phyloP scores from a whole-genome alignment of 768 basidiomycete genomes.

The Melanogaster broomeanus region DNA sequence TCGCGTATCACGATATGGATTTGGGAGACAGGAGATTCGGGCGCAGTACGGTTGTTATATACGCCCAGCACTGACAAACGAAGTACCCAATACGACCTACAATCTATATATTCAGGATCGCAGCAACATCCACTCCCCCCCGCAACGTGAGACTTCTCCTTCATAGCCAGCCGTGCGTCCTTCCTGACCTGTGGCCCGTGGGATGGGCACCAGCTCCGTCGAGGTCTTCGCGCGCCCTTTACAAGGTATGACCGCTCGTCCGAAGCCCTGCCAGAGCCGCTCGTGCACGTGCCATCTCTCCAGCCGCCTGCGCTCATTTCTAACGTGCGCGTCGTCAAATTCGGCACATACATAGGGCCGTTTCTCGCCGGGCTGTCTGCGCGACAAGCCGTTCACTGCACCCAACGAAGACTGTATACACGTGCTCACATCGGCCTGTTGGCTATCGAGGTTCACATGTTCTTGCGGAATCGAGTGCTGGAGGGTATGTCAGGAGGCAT shows the following conservation, averaged over 20 bases:
- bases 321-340: constrained; percentile 13
- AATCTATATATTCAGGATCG: constrained; percentile 36
- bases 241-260: constrained; percentile 8
- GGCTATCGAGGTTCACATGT: constrained; percentile 11
- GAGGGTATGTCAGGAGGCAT: constrained; percentile 15
- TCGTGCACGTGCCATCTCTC: constrained; percentile 22
- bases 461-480: constrained; percentile 36
- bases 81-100: background rate
- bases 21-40: constrained; percentile 45
- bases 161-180: constrained; percentile 45
- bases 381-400: constrained; percentile 26
- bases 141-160: constrained; percentile 44
- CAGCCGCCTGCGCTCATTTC: constrained; percentile 12
- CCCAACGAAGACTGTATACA: constrained; percentile 24
- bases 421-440: constrained; percentile 10
- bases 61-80: background rate
- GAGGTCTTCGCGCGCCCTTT: constrained; percentile 44
- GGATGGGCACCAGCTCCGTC: constrained; percentile 36
- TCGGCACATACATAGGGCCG: constrained; percentile 36
- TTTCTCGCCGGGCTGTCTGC: constrained; percentile 28
- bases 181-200: constrained; percentile 42
- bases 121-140: constrained; percentile 20
- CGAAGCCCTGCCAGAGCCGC: background rate
- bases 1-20: constrained; percentile 45
- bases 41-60: constrained; percentile 46